Evolutionary conservation across 768 basidiomycete species (phyloP).

Genomic region (Pulveroboletus ravenelii): DNA sequence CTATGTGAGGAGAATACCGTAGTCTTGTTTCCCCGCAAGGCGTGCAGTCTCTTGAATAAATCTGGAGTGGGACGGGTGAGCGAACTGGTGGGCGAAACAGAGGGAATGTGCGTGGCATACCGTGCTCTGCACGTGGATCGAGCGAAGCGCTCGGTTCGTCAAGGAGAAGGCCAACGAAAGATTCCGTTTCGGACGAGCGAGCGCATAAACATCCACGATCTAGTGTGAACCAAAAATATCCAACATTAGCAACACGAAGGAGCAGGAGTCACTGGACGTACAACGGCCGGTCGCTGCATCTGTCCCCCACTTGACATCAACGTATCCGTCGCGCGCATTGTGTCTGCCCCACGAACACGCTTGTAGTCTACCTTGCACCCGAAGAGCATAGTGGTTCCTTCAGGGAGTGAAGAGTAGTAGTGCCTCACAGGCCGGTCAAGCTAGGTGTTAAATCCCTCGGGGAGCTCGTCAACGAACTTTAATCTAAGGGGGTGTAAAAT

Average conservation of each 20-base stretch:
- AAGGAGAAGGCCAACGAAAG: conserved; percentile 55
- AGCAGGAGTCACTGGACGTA: conserved; percentile 33
- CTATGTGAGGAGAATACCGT: conserved; percentile 74
- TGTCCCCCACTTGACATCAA: conserved; percentile 61
- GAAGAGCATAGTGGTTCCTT: conserved; percentile 59
- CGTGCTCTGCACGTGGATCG: conserved; percentile 75
- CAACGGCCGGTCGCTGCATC: conserved; percentile 69
- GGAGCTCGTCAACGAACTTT: conserved; percentile 61
- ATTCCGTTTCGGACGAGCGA: conserved; percentile 41
- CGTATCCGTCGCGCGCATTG: conserved; percentile 34
- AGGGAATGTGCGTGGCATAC: conserved; percentile 18
- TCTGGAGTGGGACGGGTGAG: conserved; percentile 31
- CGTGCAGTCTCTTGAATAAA: conserved; percentile 68
- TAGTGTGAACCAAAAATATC: conserved; percentile 14
- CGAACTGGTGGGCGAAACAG: no score
- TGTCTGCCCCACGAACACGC: conserved; percentile 40
- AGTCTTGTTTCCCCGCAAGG: conserved; percentile 67
- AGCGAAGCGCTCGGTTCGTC: conserved; percentile 72
- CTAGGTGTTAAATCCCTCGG: conserved; percentile 67
- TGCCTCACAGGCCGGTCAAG: conserved; percentile 69
- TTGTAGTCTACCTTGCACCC: conserved; percentile 54
- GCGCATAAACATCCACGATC: conserved; percentile 68
- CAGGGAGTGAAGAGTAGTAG: conserved; percentile 63
- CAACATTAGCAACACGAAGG: not conserved
- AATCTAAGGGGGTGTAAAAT: conserved; percentile 42